These are phyloP conservation scores for Rhodotorula sp. DNA, from an alignment of 1,284 basidiomycete genomes.

Conservation along the genomic window DNA sequence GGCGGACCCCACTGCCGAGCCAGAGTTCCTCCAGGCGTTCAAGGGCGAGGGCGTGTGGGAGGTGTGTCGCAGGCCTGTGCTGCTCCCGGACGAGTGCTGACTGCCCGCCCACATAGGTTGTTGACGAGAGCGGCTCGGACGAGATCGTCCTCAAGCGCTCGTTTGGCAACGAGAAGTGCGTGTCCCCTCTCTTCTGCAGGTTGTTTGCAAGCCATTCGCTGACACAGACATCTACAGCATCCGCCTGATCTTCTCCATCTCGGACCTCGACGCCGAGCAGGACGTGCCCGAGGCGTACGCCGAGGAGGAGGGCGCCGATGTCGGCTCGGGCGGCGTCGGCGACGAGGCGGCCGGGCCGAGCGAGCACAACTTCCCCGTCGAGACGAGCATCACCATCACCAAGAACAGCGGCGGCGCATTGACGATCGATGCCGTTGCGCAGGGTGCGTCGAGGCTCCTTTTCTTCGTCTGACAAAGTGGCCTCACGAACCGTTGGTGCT, in stretches of 20 bases:
- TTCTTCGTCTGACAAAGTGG: too few species aligned
- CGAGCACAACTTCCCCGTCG: conserved; percentile 61
- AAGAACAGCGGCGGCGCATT: conserved; percentile 68
- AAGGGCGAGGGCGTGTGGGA: conserved; percentile 73
- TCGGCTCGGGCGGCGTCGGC: conserved; percentile 45
- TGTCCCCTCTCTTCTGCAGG: conserved; percentile 28
- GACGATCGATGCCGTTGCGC: conserved; percentile 75
- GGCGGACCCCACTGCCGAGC: conserved; percentile 55
- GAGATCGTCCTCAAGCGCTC: conserved; percentile 78
- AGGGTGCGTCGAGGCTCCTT: conserved; percentile 49
- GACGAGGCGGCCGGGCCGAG: conserved; percentile 37
- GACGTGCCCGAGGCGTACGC: conserved; percentile 47
- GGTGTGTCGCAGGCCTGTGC: conserved; percentile 53
- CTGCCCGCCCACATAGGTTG: conserved; percentile 57
- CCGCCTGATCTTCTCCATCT: conserved; percentile 78
- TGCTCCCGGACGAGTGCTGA: not conserved
- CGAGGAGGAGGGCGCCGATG: conserved; percentile 52
- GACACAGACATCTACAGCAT: conserved; percentile 57
- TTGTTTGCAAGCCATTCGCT: not conserved
- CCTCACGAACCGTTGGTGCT: not conserved
- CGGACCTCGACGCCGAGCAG: conserved; percentile 62
- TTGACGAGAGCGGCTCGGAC: conserved; percentile 72
- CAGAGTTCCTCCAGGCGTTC: conserved; percentile 78
- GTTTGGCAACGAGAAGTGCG: conserved; percentile 88
- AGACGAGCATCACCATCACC: conserved; percentile 76